These are phyloP conservation scores for Zymoseptoria crescenta DNA, from an alignment of 2,329 filamentous ascomycete species.

Conservation along the genomic window DNA sequence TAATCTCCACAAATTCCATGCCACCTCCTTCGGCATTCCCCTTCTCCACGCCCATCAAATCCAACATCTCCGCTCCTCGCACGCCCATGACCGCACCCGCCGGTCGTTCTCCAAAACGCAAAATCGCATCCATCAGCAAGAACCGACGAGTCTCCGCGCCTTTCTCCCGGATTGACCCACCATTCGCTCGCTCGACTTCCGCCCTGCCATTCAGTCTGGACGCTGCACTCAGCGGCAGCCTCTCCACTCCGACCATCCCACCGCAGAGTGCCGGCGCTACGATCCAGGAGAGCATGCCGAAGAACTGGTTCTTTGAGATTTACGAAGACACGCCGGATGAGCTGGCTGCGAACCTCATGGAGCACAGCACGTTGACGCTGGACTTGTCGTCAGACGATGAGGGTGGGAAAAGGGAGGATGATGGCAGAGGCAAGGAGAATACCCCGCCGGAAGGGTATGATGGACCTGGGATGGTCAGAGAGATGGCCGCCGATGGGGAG, in stretches of 20 bases:
- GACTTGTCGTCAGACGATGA: constrained; percentile 90
- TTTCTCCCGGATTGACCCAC: constrained; percentile 64
- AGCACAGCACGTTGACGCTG: constrained; percentile 77
- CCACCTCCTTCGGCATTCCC: constrained; percentile 28
- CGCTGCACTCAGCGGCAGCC: constrained; percentile 70
- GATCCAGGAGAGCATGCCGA: constrained; percentile 51
- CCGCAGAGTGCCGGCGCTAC: constrained; percentile 39
- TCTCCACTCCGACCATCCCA: constrained; percentile 51
- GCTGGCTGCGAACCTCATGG: constrained; percentile 84
- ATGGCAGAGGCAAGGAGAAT: constrained; percentile 79
- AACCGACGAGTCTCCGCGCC: constrained; percentile 58
- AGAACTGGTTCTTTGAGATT: constrained; percentile 83
- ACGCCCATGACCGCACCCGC: constrained; percentile 53
- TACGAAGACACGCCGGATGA: constrained; percentile 87
- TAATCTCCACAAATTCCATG: constrained; percentile 26
- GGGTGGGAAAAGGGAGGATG: constrained; percentile 48
- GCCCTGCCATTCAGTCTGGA: constrained; percentile 72
- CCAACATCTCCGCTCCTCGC: constrained; percentile 36
- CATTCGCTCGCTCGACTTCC: constrained; percentile 46
- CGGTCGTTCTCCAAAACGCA: constrained; percentile 70
- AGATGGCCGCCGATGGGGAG: constrained; percentile 2
- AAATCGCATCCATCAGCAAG: constrained; percentile 57
- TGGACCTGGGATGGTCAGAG: constrained; percentile 10
- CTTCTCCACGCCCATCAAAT: constrained; percentile 32
- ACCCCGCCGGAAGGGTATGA: constrained; percentile 58